These are phyloP conservation scores for Tuctoria greenei DNA, from an alignment of 176 grass and related monocot genomes.

Conservation along the genomic window DNA sequence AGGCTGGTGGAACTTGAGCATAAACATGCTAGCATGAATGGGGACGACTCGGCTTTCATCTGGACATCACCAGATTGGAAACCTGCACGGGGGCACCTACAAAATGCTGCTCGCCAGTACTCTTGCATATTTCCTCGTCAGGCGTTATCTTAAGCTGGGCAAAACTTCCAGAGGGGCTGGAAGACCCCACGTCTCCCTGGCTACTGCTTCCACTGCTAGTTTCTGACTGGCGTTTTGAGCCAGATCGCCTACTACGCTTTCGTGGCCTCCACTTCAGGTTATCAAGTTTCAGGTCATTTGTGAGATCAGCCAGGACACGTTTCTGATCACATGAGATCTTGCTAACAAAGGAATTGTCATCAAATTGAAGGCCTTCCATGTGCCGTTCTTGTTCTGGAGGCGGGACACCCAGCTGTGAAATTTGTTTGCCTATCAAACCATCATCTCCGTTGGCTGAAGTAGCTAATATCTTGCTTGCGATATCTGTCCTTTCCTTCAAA, in stretches of 20 bases:
- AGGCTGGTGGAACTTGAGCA: constrained; percentile 28
- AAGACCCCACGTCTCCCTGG: constrained; percentile 37
- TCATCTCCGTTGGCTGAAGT: neutral
- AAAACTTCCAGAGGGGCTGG: constrained; percentile 47
- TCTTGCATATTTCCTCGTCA: constrained; percentile 73
- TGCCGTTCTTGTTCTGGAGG: constrained; percentile 22
- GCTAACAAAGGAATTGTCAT: constrained; percentile 26
- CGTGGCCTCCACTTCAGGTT: constrained; percentile 72
- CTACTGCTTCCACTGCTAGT: constrained; percentile 61
- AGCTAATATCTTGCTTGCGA: constrained; percentile 25
- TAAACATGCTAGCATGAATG: constrained; percentile 14
- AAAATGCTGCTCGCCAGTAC: constrained; percentile 51
- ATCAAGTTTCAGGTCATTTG: constrained; percentile 54
- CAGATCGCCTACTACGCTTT: constrained; percentile 63
- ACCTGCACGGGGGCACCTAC: constrained; percentile 33
- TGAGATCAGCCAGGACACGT: constrained; percentile 47
- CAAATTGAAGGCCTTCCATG: neutral
- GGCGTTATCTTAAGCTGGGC: constrained; percentile 43
- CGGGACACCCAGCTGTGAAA: neutral
- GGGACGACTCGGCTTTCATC: constrained; percentile 33
- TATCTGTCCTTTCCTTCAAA: constrained; percentile 61
- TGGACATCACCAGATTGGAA: constrained; percentile 79
- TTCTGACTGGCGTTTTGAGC: constrained; percentile 50
- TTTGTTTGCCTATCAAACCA: neutral
- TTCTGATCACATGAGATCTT: constrained; percentile 35